Percentiles rank a stretch among this genome's conserved stretches.
Evolutionary conservation across 768 basidiomycete species (phyloP).

Genomic region (Phaeolepiota aurea): DNA sequence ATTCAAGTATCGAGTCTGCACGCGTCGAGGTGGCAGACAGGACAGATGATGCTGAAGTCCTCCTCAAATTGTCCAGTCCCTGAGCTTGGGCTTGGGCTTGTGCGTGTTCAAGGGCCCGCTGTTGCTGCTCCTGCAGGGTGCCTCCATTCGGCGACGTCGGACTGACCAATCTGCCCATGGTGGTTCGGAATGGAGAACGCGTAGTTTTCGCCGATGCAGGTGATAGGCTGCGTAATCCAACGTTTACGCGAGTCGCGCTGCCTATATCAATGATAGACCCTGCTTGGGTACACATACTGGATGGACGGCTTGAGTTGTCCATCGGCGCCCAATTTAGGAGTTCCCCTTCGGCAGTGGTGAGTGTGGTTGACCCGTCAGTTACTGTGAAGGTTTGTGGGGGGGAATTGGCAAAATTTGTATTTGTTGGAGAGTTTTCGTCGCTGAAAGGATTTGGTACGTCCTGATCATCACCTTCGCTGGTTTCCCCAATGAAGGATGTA

Average conservation of each 20-base stretch:
- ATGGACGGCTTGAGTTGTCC: slow-evolving; percentile 38
- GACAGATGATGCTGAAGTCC: slow-evolving; percentile 59
- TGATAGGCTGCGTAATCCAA: slow-evolving; percentile 34
- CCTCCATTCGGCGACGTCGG: slow-evolving; percentile 27
- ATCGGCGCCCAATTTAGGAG: slow-evolving; percentile 31
- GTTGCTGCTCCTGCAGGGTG: slow-evolving; percentile 60
- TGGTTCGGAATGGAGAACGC: slow-evolving; percentile 46
- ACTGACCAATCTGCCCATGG: slow-evolving; percentile 54
- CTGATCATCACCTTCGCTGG: slow-evolving; percentile 33
- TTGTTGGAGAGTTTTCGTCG: slow-evolving; percentile 43
- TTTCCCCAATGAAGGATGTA: slow-evolving; percentile 55
- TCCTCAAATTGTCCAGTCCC: slow-evolving; percentile 35
- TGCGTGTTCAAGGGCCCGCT: slow-evolving; percentile 49
- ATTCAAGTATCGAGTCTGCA: slow-evolving; percentile 80
- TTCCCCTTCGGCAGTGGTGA: slow-evolving; percentile 18
- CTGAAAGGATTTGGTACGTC: slow-evolving; percentile 54
- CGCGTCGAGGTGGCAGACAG: slow-evolving; percentile 61
- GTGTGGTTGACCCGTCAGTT: too few relatives aligned
- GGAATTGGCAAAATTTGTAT: slow-evolving; percentile 24
- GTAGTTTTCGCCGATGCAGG: slow-evolving; percentile 25
- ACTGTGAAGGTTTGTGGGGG: slow-evolving; percentile 27
- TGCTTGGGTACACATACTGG: slow-evolving; percentile 58
- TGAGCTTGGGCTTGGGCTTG: slow-evolving; percentile 53
- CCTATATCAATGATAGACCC: slow-evolving; percentile 52
- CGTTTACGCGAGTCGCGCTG: slow-evolving; percentile 61